phyloP scores from a whole-genome alignment of 345 rosid genomes.

The Psidium guajava region DNA sequence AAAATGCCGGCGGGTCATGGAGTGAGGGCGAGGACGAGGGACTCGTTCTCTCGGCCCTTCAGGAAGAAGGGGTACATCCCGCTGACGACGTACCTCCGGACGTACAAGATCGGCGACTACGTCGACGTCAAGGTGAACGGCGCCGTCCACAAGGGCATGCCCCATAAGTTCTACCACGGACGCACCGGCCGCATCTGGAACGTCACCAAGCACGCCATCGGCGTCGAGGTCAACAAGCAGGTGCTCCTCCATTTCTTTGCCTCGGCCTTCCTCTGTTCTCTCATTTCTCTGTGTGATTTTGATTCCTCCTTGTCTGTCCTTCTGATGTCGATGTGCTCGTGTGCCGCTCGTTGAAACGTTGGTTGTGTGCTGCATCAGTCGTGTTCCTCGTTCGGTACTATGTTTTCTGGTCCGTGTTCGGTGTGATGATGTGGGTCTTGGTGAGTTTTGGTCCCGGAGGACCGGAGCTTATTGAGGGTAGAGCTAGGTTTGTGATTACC shows the following conservation, averaged over 20 bases:
- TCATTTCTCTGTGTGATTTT: not conserved
- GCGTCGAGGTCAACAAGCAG: constrained; percentile 75
- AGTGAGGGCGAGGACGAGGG: constrained; percentile 47
- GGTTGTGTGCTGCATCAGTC: not conserved
- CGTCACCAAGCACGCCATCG: constrained; percentile 71
- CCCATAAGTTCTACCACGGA: constrained; percentile 78
- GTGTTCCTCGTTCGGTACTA: not conserved
- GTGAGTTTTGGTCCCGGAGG: not conserved
- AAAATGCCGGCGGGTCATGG: constrained; percentile 77
- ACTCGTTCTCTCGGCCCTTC: constrained; percentile 52
- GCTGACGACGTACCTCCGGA: constrained; percentile 48
- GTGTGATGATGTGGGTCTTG: not conserved
- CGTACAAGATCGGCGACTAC: constrained; percentile 54
- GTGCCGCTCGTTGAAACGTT: not conserved
- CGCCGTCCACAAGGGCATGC: constrained; percentile 79
- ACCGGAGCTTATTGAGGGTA: not conserved
- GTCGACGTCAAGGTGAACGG: constrained; percentile 77
- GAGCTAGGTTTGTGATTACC: not conserved
- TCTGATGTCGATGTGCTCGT: not conserved
- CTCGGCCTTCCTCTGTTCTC: not conserved
- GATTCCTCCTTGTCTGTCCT: not conserved
- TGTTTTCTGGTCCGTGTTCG: not conserved
- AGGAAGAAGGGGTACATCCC: constrained; percentile 81
- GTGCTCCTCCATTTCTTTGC: not conserved
- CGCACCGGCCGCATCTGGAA: constrained; percentile 81